Evolutionary conservation across 805 yeast genomes (phyloP), one percentile per base, ranked within the genome.

Genomic region (Yamadazyma kitorensis): DNA sequence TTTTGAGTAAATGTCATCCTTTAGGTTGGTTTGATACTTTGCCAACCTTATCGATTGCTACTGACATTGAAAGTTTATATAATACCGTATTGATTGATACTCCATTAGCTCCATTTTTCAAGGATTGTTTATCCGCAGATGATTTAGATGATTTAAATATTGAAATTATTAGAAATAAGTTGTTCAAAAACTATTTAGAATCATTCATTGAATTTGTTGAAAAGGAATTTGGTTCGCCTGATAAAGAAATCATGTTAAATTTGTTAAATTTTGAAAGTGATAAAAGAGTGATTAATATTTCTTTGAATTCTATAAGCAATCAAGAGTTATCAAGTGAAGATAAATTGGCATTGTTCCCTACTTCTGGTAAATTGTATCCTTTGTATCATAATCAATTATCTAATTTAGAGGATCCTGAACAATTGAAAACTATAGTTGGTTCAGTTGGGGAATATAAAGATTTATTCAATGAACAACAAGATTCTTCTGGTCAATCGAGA

Each of bases 21-120:
- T 71, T 93, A 49, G 99, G 99, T 28, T 89, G 97, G 96, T 93
- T 93, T 54, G 98, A 93, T 49, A 91, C 98, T 6, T 76, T 93
- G 48, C 98, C 98, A 22, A 91, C 98, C 0, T 72, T 93, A 39
- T 78, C 93, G 11, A 93, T 91, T 31, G 97, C 98, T 30, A 87
- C 96, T 2, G 98, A 91, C 60, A 78, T 91, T 37, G 96, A 88
- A 51, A 79, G 93, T n/a, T 72, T 93, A 50, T 93, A 91, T 65
- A 83, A 83, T 51, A 85, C 94, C 1, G 98, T 93, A 10, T 70
- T 93, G 39, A 82, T 93, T 36, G 99, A 93, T 62, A 93, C 98
- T 5, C 99, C 99, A 4, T 74, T 93, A 55, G 98, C 98, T 1
- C 95, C 96, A 25, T 93, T 89, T 64, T 93, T 93, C 70, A 82